Evolutionary conservation across 2,329 filamentous ascomycete species (phyloP).

Genomic region (Aspergillus sp.): DNA sequence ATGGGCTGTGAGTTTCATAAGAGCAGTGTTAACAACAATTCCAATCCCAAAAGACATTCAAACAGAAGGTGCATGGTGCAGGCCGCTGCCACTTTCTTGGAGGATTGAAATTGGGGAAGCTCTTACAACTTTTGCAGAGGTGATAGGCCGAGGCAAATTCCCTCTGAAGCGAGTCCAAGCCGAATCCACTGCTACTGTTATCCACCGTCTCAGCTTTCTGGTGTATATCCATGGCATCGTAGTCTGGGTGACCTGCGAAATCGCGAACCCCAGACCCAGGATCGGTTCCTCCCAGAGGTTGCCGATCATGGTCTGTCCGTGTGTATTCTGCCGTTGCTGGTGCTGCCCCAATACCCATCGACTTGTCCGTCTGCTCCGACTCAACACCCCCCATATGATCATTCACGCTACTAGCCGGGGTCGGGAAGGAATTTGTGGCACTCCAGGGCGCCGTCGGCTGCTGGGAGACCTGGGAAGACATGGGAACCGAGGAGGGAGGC

Average conservation of each 20-base stretch:
- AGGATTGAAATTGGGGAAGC: constrained; percentile 34
- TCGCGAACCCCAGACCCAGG: constrained; percentile 13
- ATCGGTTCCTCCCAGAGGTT: constrained; percentile 9
- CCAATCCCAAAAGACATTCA: constrained; percentile 21
- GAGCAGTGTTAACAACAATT: constrained; percentile 38
- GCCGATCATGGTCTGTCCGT: constrained; percentile 29
- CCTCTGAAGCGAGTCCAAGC: constrained; percentile 37
- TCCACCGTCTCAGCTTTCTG: constrained; percentile 28
- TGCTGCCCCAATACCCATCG: constrained; percentile 12
- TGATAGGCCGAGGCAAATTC: constrained; percentile 41
- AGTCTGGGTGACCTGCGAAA: constrained; percentile 9
- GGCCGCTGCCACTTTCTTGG: constrained; percentile 4
- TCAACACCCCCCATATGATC: constrained; percentile 22
- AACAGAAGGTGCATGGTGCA: constrained; percentile 15
- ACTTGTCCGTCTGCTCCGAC: constrained; percentile 19
- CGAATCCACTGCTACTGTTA: constrained; percentile 20
- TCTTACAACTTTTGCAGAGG: constrained; percentile 45
- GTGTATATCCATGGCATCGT: constrained; percentile 3
- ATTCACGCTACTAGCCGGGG: constrained; percentile 39
- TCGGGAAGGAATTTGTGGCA: constrained; percentile 36
- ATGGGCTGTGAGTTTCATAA: constrained; percentile 32
- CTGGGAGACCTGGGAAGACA: constrained; percentile 37
- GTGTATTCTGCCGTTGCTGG: constrained; percentile 23
- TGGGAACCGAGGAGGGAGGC: constrained; percentile 34
- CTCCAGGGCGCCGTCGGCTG: constrained; percentile 28